Evolutionary conservation across 1,284 basidiomycete species (phyloP).

Genomic region (Ganoderma boninense): DNA sequence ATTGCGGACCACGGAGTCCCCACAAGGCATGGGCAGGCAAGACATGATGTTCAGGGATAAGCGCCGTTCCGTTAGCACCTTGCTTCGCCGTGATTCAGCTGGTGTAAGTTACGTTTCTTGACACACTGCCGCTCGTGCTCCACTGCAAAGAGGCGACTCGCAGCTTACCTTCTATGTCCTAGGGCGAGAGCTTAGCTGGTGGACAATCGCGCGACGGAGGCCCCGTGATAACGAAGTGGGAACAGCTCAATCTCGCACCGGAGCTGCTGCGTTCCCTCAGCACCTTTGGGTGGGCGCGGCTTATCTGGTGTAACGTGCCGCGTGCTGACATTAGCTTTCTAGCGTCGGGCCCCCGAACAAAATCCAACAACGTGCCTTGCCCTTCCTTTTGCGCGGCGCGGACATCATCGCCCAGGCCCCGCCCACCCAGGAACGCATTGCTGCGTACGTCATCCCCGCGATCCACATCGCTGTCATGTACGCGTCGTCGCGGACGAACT

Average conservation of each 20-base stretch:
- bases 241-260: slow-evolving; percentile 86
- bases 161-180: slow-evolving; percentile 16
- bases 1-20: slow-evolving; percentile 53
- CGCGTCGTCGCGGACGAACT: slow-evolving; percentile 57
- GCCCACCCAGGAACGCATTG: slow-evolving; percentile 97
- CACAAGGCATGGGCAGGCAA: slow-evolving; percentile 39
- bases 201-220: slow-evolving; percentile 72
- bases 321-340: slow-evolving; percentile 27
- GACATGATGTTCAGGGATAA: slow-evolving; percentile 61
- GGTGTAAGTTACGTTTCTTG: slow-evolving; percentile 58
- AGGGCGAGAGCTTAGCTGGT: slow-evolving; percentile 61
- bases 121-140: not conserved
- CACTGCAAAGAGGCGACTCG: not conserved
- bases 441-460: slow-evolving; percentile 95
- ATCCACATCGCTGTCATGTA: slow-evolving; percentile 85
- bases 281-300: slow-evolving; percentile 85
- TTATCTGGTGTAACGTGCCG: slow-evolving; percentile 17
- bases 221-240: slow-evolving; percentile 96
- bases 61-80: slow-evolving; percentile 74
- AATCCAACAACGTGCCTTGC: slow-evolving; percentile 96
- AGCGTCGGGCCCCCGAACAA: slow-evolving; percentile 98
- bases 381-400: slow-evolving; percentile 91
- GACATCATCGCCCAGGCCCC: slow-evolving; percentile 99
- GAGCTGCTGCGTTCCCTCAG: slow-evolving; percentile 90
- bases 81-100: slow-evolving; percentile 78